These are phyloP conservation scores for Umbelopsis ramanniana DNA, from an alignment of 192 early-diverging fungal species.

Conservation along the genomic window DNA sequence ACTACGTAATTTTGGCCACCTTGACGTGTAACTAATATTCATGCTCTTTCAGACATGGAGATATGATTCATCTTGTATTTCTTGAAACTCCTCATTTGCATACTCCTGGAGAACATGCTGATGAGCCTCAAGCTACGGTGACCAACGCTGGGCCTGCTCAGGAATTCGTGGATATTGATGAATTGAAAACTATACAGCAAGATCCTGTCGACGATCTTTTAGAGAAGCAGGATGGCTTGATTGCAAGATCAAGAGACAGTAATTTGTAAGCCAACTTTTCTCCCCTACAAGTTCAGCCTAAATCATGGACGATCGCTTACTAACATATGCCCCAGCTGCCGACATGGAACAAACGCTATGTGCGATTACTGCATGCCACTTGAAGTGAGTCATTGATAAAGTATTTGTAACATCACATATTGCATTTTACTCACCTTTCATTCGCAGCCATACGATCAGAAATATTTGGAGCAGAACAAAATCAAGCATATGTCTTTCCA, in stretches of 20 bases:
- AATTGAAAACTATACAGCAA: conserved; percentile 48
- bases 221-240: conserved; percentile 82
- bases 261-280: conserved; percentile 67
- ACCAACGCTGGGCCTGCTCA: conserved; percentile 32
- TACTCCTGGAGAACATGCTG: not conserved
- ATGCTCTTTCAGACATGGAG: conserved; percentile 49
- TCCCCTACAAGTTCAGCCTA: not conserved
- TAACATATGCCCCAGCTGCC: conserved; percentile 59
- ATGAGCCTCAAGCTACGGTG: conserved; percentile 24
- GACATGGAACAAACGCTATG: conserved; percentile 82
- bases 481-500: conserved; percentile 99
- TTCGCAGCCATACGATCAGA: conserved; percentile 78
- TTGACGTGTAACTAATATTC: not conserved
- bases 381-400: conserved; percentile 49
- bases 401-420: not conserved
- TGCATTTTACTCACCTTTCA: conserved; percentile 1
- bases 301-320: not conserved
- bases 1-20: not conserved
- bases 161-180: conserved; percentile 15
- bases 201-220: conserved; percentile 82
- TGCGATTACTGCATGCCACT: conserved; percentile 94
- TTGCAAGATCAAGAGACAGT: conserved; percentile 75
- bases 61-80: conserved; percentile 54
- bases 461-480: conserved; percentile 86
- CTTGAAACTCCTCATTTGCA: conserved; percentile 31